Percentiles rank a stretch among this genome's conserved stretches.
phyloP scores from a whole-genome alignment of 805 yeast genomes.

The Lipomyces mesembrius region DNA sequence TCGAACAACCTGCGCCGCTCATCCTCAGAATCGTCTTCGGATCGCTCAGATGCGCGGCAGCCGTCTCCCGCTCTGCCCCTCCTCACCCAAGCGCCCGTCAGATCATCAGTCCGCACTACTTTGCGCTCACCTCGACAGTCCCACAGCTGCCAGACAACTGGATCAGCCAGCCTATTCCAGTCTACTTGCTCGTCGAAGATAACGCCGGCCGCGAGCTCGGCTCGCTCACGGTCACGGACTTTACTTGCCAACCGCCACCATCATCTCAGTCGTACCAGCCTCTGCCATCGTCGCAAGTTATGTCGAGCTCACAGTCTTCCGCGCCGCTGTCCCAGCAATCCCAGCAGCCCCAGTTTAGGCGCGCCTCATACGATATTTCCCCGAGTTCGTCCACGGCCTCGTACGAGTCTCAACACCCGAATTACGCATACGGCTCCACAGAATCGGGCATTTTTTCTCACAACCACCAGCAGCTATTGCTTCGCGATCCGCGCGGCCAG shows the following conservation, averaged over 20 bases:
- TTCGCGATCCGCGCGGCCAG: constrained; percentile 1
- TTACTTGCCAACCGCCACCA: constrained; percentile 8
- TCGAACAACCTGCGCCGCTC: constrained; percentile 18
- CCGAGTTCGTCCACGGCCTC: constrained; percentile 17
- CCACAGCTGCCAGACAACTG: constrained; percentile 30
- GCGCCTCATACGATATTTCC: constrained; percentile 10
- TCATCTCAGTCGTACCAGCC: constrained; percentile 8
- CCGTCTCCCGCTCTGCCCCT: constrained; percentile 28
- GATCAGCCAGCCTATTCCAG: constrained; percentile 27
- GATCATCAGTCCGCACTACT: constrained; percentile 19
- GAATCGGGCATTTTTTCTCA: constrained; percentile 6
- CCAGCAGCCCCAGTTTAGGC: constrained; percentile 14
- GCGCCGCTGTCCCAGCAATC: constrained; percentile 17
- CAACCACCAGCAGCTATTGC: constrained; percentile 16
- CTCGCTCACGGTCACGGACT: constrained; percentile 28
- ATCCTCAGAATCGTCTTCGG: constrained; percentile 24
- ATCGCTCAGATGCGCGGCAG: constrained; percentile 23
- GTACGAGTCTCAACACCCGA: neutral
- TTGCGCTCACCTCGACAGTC: constrained; percentile 28
- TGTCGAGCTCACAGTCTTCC: constrained; percentile 9
- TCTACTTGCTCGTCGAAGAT: constrained; percentile 29
- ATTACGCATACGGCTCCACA: constrained; percentile 5
- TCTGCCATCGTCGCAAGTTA: constrained; percentile 6
- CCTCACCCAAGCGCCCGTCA: constrained; percentile 15
- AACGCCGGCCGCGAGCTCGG: constrained; percentile 29